phyloP scores from a whole-genome alignment of 164 flowering plant species.

The Annona cherimola region DNA sequence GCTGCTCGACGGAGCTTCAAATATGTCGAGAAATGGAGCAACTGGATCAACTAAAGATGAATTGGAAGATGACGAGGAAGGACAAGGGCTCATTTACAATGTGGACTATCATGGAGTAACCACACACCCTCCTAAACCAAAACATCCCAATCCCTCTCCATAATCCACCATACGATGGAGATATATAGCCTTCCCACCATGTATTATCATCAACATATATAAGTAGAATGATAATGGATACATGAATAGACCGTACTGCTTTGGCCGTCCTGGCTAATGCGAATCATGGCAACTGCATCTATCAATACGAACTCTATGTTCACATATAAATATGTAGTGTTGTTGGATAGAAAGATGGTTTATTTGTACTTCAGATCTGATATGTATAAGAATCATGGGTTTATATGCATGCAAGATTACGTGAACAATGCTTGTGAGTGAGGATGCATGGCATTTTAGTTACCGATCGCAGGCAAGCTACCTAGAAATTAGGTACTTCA shows the following conservation, averaged over 20 bases:
- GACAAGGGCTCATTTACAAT: slow-evolving; percentile 46
- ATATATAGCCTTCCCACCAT: neutral
- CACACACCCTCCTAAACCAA: slow-evolving; percentile 57
- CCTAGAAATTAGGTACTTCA: too few relatives aligned
- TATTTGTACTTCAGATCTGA: too few relatives aligned
- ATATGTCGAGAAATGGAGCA: neutral
- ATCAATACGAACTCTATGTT: too few relatives aligned
- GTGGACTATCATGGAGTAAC: slow-evolving; percentile 65
- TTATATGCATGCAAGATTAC: too few relatives aligned
- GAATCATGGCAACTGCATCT: neutral
- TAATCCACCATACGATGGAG: neutral
- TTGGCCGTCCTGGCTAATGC: neutral
- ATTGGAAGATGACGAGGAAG: slow-evolving; percentile 9
- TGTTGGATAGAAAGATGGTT: too few relatives aligned
- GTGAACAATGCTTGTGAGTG: too few relatives aligned
- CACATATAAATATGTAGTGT: too few relatives aligned
- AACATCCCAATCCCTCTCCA: slow-evolving; percentile 32
- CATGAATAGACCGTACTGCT: neutral
- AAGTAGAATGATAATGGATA: too few relatives aligned
- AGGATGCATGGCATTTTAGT: too few relatives aligned
- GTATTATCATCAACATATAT: neutral
- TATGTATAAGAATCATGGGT: too few relatives aligned
- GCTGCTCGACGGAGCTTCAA: slow-evolving; percentile 16
- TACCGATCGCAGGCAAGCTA: too few relatives aligned
- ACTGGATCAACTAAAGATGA: slow-evolving; percentile 5